These are phyloP conservation scores for Microascus cirrosus DNA, from an alignment of 2,329 filamentous ascomycete species.

Conservation along the genomic window DNA sequence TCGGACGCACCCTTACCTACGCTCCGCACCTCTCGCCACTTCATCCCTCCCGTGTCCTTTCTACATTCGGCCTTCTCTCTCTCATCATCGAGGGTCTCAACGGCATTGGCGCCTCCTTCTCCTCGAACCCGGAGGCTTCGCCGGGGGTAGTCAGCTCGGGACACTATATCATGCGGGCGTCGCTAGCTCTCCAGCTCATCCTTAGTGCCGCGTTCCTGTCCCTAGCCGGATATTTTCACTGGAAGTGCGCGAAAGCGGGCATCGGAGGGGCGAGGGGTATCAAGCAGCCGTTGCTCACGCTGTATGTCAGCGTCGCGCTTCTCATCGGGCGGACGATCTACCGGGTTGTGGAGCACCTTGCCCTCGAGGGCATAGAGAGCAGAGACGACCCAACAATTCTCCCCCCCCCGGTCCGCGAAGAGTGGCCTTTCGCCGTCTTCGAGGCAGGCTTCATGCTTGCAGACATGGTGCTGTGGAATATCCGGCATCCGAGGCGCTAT, in stretches of 20 bases:
- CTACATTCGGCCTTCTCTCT: conserved; percentile 34
- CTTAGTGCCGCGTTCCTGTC: conserved; percentile 31
- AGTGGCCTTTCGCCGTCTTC: conserved; percentile 35
- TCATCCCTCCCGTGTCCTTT: conserved; percentile 30
- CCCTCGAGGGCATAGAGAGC: conserved; percentile 10
- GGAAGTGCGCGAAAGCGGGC: conserved; percentile 15
- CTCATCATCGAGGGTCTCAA: conserved; percentile 33
- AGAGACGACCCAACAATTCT: background rate
- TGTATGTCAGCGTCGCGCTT: conserved; percentile 23
- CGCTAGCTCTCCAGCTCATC: conserved; percentile 32
- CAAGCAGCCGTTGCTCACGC: conserved; percentile 8
- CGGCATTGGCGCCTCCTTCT: conserved; percentile 26
- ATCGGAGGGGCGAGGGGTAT: conserved; percentile 4
- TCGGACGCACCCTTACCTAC: conserved; percentile 51
- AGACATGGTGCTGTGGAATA: conserved; percentile 30
- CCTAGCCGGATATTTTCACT: conserved; percentile 33
- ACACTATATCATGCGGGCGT: conserved; percentile 24
- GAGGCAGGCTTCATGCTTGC: conserved; percentile 29
- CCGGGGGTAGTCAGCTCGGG: conserved; percentile 19
- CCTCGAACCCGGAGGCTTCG: conserved; percentile 22
- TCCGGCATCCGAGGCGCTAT: conserved; percentile 27
- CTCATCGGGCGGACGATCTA: conserved; percentile 39
- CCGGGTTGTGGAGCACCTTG: conserved; percentile 39
- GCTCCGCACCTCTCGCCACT: conserved; percentile 47
- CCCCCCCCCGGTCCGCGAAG: conserved; percentile 23